Base-by-base conservation (phyloP, 306 rosid species). In the Gastrolobium villosum region DNA sequence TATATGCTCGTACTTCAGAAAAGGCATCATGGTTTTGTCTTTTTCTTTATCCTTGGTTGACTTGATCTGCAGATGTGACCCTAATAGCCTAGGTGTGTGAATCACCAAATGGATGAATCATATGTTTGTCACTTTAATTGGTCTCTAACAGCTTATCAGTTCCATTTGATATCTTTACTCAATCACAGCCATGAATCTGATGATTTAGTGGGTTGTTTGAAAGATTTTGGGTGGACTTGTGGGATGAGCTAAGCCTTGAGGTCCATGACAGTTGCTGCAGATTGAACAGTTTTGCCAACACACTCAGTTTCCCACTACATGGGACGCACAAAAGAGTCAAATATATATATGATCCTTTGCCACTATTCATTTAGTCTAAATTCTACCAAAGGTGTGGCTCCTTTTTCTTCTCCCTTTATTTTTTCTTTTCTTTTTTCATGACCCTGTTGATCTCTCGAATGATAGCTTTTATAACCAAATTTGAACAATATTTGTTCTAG, bases 241-340 rank as follows among this genome's bases (percentile, higher is more conserved):
- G 67, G 15, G 52, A 36, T 75, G 57, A 68, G 65, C 26, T 40
- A 68, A 56, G 84, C 6, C 36, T 62, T 7, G 56, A 65, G 68
- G 80, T 35, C 2, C 31, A 76, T 52, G 64, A 57, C 52, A 40
- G 36, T 37, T 49, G 73, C 37, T 28, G 52, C 63, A 62, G 40
- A 78, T 70, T 55, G 59, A 82, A 75, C 80, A 74, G 82, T 78
- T 57, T 15, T 10, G 34, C 60, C 79, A 70, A 68, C 82, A 74
- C 46, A 26, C 44, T 62, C n/a, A 32, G 66, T 78, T 79, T 82
- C 44, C 86, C 79, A 85, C 79, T 46, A 64, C 64, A 78, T 63
- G 76, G 65, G 80, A 50, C 53, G 11, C 78, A 65, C 44, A 50
- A 13, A 20, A 43, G 57, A 60, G 85, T 85, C 88, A 20, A 20